These are phyloP conservation scores for Penicillium olsonii DNA, from an alignment of 2,329 filamentous ascomycete genomes.

Conservation along the genomic window DNA sequence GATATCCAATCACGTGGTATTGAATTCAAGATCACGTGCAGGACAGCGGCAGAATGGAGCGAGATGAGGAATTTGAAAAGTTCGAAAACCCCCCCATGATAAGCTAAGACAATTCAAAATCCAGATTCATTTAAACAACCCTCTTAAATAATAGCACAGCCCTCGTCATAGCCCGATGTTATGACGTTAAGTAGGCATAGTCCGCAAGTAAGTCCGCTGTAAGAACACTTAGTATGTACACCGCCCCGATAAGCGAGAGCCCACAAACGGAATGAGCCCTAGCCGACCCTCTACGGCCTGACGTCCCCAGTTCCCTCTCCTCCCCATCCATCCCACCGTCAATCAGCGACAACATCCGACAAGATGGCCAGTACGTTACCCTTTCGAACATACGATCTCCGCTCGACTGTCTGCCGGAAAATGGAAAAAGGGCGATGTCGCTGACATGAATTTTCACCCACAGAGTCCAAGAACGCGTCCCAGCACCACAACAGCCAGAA, in stretches of 20 bases:
- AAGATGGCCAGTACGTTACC: conserved; percentile 50
- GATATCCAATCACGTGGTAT: conserved; percentile 13
- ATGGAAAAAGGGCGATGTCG: conserved; percentile 14
- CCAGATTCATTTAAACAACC: not conserved
- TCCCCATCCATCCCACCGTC: conserved; percentile 40
- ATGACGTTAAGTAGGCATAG: not conserved
- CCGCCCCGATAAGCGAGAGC: conserved; percentile 43
- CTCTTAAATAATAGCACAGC: not conserved
- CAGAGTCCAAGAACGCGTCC: conserved; percentile 99
- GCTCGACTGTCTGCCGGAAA: not conserved
- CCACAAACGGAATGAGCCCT: conserved; percentile 41
- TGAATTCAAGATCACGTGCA: conserved; percentile 1
- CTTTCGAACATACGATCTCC: conserved; percentile 6
- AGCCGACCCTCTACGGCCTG: conserved; percentile 35
- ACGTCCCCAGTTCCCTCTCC: conserved; percentile 30
- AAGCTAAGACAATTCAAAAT: not conserved
- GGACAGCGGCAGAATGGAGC: conserved; percentile 1
- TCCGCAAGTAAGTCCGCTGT: conserved; percentile 1
- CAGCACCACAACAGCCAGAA: conserved; percentile 99
- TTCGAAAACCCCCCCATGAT: not conserved
- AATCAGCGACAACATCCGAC: conserved; percentile 45
- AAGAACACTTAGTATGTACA: conserved; percentile 22
- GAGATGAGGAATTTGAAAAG: not conserved
- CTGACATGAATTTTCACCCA: conserved; percentile 31
- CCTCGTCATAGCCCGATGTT: not conserved